phyloP scores from a whole-genome alignment of 768 basidiomycete genomes.

The Lactifluus rugatus region DNA sequence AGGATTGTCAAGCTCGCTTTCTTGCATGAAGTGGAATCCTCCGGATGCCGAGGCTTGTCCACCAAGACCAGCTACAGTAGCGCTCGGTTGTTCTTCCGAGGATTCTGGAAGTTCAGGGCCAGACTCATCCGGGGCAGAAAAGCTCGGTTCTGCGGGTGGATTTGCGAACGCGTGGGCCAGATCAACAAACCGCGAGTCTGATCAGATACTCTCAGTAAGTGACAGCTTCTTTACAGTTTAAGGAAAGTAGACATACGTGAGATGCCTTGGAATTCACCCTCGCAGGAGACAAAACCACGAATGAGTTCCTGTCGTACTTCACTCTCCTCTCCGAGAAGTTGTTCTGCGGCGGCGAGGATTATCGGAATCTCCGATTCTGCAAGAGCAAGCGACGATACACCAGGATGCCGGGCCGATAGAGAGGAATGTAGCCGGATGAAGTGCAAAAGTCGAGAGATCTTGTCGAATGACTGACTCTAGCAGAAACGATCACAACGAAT shows the following conservation, averaged over 20 bases:
- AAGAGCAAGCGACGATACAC: conserved; percentile 34
- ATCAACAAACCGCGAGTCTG: conserved; percentile 55
- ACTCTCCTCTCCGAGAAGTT: conserved; percentile 46
- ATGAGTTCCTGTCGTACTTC: conserved; percentile 43
- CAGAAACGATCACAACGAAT: neutral
- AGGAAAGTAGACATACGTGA: conserved; percentile 40
- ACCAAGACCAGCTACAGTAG: conserved; percentile 28
- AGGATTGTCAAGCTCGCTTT: conserved; percentile 59
- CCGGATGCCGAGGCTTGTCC: conserved; percentile 31
- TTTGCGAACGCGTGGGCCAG: conserved; percentile 45
- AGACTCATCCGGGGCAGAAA: neutral
- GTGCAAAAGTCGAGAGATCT: conserved; percentile 42
- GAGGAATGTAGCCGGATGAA: conserved; percentile 50
- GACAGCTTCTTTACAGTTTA: neutral
- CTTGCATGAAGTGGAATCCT: conserved; percentile 72
- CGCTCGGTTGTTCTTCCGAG: conserved; percentile 4
- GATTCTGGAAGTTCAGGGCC: conserved; percentile 5
- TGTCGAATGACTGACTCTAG: conserved; percentile 37
- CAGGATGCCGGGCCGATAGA: conserved; percentile 37
- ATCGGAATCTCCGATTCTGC: conserved; percentile 45
- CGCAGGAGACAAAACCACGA: conserved; percentile 44
- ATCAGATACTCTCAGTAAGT: conserved; percentile 3
- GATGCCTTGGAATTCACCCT: conserved; percentile 53
- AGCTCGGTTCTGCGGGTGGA: conserved; percentile 26
- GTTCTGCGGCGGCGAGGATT: conserved; percentile 42